Evolutionary conservation across 2,329 filamentous ascomycete genomes (phyloP), one percentile per base, ranked within the genome.

Genomic region (Botrytis hyacinthi): DNA sequence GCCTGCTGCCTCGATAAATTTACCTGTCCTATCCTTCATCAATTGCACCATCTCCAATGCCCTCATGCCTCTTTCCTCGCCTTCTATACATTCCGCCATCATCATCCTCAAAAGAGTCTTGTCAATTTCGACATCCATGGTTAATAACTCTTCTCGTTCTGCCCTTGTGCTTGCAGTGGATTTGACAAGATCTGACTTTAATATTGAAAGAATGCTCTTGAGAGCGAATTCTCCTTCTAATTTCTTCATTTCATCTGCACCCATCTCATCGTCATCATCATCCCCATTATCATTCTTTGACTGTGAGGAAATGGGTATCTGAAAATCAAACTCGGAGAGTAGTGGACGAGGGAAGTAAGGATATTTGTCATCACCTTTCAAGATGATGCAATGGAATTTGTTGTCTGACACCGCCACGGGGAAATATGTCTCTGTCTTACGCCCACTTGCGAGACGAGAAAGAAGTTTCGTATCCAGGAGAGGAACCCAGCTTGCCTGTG

Each of bases 311-410:
- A 98, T 85, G 0, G 97, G 96, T 29, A 99, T 88, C 61, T 91
- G 90, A 81, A 99, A 97, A 67, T 94, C 93, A 80, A 99, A 99
- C 81, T 99, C 96, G 60, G 92, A 95, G 51, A 99, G 90, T 54
- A 98, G 85, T 3, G 94, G 95, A 16, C 93, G 91, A 18, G 94
- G 96, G 84, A 95, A 98, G 84, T 96, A 98, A 0, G 95, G 95
- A 80, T 98, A 93, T 80, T 92, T 89, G 81, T 99, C 96, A 51
- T 92, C 93, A 76, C 96, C 96, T 84, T 99, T 99, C 80, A 99
- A 90, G 79, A 99, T 98, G 83, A 99, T 98, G 84, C 97, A 99
- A 86, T 98, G 95, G 83, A 99, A 99, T 80, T 92, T 95, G 80
- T 92, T 88, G 78, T 95, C 90, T 3, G 95, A 94, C 1, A 98